phyloP scores from a whole-genome alignment of 306 rosid genomes.

The Rubus idaeus region DNA sequence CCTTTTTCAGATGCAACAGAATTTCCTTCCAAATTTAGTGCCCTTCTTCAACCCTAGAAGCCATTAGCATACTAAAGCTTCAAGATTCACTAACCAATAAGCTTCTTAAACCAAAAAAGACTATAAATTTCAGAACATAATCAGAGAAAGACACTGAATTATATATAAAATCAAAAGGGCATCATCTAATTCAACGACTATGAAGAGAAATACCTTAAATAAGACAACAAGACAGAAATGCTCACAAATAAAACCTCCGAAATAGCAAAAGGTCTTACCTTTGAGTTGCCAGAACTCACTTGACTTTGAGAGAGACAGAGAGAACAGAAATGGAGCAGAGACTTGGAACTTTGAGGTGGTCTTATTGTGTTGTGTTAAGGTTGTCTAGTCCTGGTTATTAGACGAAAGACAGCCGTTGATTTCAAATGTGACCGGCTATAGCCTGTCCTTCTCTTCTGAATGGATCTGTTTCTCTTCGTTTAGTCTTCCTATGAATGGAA shows the following conservation, averaged over 20 bases:
- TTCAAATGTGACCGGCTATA: conserved; percentile 17
- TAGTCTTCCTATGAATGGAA: neutral
- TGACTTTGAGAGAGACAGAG: neutral
- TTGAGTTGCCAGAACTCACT: neutral
- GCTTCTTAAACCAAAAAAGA: neutral
- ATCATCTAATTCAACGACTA: neutral
- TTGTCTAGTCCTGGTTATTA: neutral
- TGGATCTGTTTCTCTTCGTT: neutral
- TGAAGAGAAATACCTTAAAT: neutral
- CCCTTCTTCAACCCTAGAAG: neutral
- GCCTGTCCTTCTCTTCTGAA: conserved; percentile 14
- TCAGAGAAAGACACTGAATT: neutral
- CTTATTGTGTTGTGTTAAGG: neutral
- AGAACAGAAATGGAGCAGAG: neutral
- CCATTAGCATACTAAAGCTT: neutral
- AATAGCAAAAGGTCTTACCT: conserved; percentile 1
- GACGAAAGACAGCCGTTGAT: conserved; percentile 36
- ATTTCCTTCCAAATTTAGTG: neutral
- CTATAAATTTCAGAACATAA: neutral
- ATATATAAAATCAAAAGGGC: neutral
- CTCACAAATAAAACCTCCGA: neutral
- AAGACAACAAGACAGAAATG: neutral
- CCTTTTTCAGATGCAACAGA: neutral
- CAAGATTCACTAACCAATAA: neutral
- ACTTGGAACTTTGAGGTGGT: neutral